Base-by-base conservation (phyloP, 768 basidiomycete species). In the Tubosaeta sp. region DNA sequence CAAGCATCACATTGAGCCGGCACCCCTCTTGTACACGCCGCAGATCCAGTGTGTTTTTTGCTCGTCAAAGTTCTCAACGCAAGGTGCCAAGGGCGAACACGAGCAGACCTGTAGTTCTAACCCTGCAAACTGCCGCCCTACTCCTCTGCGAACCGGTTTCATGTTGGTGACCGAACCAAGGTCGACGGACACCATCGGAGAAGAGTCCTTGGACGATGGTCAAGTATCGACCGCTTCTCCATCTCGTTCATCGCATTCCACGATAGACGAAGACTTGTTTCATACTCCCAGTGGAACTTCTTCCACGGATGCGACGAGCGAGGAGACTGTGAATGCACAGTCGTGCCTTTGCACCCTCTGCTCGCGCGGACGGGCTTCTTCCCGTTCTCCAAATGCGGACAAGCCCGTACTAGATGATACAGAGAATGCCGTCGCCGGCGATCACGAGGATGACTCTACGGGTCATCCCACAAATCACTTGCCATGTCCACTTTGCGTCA, bases 1-100 rank as follows among this genome's bases (percentile, higher is more conserved):
- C 10, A 39, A 48, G 10, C 59, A 58, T 19, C 41, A 7, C 29
- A 16, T n/a, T 10, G 9, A 4, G 7, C 5, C 8, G 35, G n/a
- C 14, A n/a, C 16, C 21, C 22, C 1, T 24, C 10, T 5, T 4
- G 11, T 12, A 35, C 14, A 35, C 12, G 36, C 27, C 38, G 1
- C 52, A 60, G 8, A n/a, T 40, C 29, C 0, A 30, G 9, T 62
- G 61, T 32, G 5, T 10, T 16, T 34, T 44, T 44, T 63, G 62
- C 34, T 3, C 14, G 2, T 1, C 2, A 3, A 36, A 10, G 38
- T 38, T 49, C 30, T 8, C 9, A 14, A 43, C 49, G 4, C 5
- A 8, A 3, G 21, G 1, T 24, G 16, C 8, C 34, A 49, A 34
- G 47, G 21, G 6, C 6, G 21, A 24, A 4, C 63, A 63, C 38